These are phyloP conservation scores for Euptelea pleiosperma DNA, from an alignment of 164 flowering plant genomes.

Conservation along the genomic window DNA sequence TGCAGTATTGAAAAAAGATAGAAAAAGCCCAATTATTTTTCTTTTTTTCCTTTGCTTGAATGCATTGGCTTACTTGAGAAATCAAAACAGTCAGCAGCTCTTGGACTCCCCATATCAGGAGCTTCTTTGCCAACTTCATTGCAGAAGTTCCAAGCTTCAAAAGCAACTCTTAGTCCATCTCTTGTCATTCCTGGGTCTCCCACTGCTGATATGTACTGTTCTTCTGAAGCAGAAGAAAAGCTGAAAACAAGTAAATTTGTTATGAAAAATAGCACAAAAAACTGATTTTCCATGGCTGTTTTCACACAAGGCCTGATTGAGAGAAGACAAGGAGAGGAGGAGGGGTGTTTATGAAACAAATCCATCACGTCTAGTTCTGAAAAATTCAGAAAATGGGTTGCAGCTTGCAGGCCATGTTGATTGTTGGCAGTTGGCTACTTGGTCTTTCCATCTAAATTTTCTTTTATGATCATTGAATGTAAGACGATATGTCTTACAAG, in stretches of 20 bases:
- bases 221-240: slow-evolving; percentile 18
- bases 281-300: slow-evolving; percentile 18
- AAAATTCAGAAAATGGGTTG: too few relatives aligned
- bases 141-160: slow-evolving; percentile 96
- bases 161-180: slow-evolving; percentile 70
- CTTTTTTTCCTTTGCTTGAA: slow-evolving; percentile 1
- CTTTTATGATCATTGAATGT: too few relatives aligned
- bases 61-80: slow-evolving; percentile 33
- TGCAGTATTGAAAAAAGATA: too few relatives aligned
- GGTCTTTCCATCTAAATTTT: too few relatives aligned
- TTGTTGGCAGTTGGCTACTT: background rate
- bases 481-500: too few relatives aligned
- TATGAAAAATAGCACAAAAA: slow-evolving; percentile 18
- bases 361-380: too few relatives aligned
- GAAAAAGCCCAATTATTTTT: too few relatives aligned
- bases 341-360: background rate
- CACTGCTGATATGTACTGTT: slow-evolving; percentile 30
- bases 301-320: slow-evolving; percentile 4
- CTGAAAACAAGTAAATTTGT: slow-evolving; percentile 16
- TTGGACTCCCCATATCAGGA: slow-evolving; percentile 82
- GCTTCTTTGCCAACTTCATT: slow-evolving; percentile 92
- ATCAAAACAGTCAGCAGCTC: slow-evolving; percentile 93
- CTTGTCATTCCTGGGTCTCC: slow-evolving; percentile 84
- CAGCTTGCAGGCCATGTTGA: too few relatives aligned
- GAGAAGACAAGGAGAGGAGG: background rate